Evolutionary conservation across 2,329 filamentous ascomycete species (phyloP).

Genomic region (Xylaria sp.): DNA sequence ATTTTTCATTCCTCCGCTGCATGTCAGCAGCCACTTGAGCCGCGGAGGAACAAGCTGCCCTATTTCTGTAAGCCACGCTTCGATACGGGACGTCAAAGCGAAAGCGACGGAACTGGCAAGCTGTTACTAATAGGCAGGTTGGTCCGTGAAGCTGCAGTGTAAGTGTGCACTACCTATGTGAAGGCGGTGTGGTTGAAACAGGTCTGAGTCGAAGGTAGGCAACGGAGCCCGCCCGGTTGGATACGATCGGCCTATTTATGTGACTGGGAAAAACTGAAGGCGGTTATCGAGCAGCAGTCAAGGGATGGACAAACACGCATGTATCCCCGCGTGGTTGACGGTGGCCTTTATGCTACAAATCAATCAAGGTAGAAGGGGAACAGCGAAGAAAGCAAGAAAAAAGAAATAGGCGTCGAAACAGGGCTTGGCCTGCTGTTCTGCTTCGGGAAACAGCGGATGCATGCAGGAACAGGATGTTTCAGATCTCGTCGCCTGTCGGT

Average conservation of each 20-base stretch:
- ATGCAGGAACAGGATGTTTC: constrained; percentile 22
- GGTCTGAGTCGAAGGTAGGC: background rate
- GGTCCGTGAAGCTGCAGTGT: background rate
- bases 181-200: constrained; percentile 12
- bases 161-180: background rate
- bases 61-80: constrained; percentile 1
- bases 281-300: background rate
- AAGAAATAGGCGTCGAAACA: background rate
- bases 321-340: constrained; percentile 1
- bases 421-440: background rate
- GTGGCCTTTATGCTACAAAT: background rate
- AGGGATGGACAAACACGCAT: constrained; percentile 17
- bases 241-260: background rate
- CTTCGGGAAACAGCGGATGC: constrained; percentile 16
- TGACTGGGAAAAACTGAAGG: background rate
- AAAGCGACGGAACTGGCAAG: background rate
- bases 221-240: constrained; percentile 1
- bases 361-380: background rate
- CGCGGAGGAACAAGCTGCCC: constrained; percentile 5
- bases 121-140: background rate
- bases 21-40: constrained; percentile 31
- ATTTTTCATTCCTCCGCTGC: constrained; percentile 8
- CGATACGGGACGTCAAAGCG: background rate
- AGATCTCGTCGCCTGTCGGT: constrained; percentile 6
- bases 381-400: background rate